Evolutionary conservation across 805 yeast species (phyloP), one percentile per base, ranked within the genome.

Genomic region (Maudiozyma turicensis): DNA sequence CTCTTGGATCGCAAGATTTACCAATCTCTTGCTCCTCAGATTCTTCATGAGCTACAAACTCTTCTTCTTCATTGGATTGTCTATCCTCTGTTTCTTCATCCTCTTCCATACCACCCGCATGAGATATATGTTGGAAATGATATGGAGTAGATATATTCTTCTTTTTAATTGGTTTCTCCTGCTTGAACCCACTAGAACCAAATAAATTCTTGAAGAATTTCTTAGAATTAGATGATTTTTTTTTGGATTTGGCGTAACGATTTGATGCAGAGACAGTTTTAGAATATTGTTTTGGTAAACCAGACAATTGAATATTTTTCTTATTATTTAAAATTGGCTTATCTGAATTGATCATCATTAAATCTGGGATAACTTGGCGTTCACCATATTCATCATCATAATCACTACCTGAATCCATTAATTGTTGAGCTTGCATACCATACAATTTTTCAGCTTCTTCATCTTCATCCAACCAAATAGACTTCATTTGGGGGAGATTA

Each of bases 391-490:
- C 33, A 20, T 54, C 61, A 29, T 61, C 61, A 6, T 61, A 61
- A 14, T 61, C 66, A 11, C 51, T 52, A 13, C 50, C 56, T 8
- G 44, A 40, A 26, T 54, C 61, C 59, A 64, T 52, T 35, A 59
- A 49, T 41, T 59, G 61, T 46, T 60, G 65, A 1, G 58, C 63
- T 45, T 61, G 67, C 20, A 61, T 38, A 42, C 65, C 61, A 48
- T 65, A 64, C 32, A 70, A 56, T 50, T 69, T 70, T 37, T 61
- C 64, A 5, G 61, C 62, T 42, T 63, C 66, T 44, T 61, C 53
- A 43, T 69, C 73, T 40, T 71, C 74, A 48, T 69, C 74, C 26
- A 71, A 50, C 74, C 74, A 71, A 46, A 71, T 70, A 34, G 73
- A 70, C 51, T 64, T 68, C 71, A 71, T 70, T 50, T 60, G 65